Evolutionary conservation across 805 yeast genomes (phyloP).

Genomic region (Ascoidea rubescens): DNA sequence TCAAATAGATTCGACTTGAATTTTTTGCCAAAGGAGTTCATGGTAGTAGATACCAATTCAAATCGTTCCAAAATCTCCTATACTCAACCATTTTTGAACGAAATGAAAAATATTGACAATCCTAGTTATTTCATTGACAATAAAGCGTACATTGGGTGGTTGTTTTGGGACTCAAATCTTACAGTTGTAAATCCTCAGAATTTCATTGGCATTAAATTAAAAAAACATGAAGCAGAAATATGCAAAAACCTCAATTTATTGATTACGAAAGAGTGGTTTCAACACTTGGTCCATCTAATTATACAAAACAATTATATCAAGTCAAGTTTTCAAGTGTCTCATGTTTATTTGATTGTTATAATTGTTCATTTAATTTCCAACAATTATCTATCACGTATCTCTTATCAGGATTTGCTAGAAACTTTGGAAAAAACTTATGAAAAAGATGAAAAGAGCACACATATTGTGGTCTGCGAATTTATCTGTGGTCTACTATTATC

Average conservation of each 20-base stretch:
- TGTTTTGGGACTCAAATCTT: slow-evolving; percentile 56
- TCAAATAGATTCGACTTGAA: slow-evolving; percentile 26
- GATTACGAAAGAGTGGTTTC: slow-evolving; percentile 48
- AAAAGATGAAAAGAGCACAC: slow-evolving; percentile 58
- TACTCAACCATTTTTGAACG: slow-evolving; percentile 26
- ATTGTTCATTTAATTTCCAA: slow-evolving; percentile 35
- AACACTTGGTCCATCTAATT: slow-evolving; percentile 32
- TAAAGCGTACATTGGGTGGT: slow-evolving; percentile 47
- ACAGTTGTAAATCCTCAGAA: slow-evolving; percentile 27
- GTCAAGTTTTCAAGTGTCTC: slow-evolving; percentile 50
- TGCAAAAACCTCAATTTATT: slow-evolving; percentile 28
- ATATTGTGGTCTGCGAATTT: slow-evolving; percentile 62
- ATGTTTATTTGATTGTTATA: slow-evolving; percentile 42
- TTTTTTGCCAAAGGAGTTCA: slow-evolving; percentile 21
- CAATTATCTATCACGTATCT: slow-evolving; percentile 26
- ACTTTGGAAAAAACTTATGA: slow-evolving; percentile 37
- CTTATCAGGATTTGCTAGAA: slow-evolving; percentile 37
- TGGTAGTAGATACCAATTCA: slow-evolving; percentile 29
- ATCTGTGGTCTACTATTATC: slow-evolving; percentile 47
- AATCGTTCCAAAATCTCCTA: slow-evolving; percentile 17
- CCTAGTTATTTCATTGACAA: slow-evolving; percentile 47
- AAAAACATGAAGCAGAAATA: slow-evolving; percentile 25
- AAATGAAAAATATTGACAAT: slow-evolving; percentile 30
- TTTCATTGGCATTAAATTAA: slow-evolving; percentile 17
- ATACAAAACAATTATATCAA: slow-evolving; percentile 56